A percentile compares a stretch with the other conserved stretches of the same genome.
phyloP scores from a whole-genome alignment of 164 flowering plant genomes.

The Saururus chinensis region DNA sequence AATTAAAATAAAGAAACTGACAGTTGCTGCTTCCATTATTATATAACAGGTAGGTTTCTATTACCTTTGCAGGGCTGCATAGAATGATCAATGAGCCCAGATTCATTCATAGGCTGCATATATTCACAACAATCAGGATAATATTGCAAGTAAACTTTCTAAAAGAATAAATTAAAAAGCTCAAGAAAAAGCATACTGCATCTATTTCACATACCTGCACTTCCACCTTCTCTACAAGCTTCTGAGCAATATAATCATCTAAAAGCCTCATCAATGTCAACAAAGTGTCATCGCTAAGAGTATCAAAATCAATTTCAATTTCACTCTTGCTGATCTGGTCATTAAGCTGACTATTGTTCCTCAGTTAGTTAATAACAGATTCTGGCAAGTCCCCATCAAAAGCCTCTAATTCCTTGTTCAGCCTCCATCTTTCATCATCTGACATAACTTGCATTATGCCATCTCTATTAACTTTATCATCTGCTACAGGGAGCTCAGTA shows the following conservation, averaged over 20 bases:
- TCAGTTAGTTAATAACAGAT: conserved; percentile 55
- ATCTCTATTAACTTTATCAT: conserved; percentile 23
- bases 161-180: background rate
- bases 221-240: conserved; percentile 31
- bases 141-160: background rate
- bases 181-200: conserved; percentile 20
- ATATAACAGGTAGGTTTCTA: no score
- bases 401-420: conserved; percentile 52
- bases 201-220: conserved; percentile 63
- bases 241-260: conserved; percentile 49
- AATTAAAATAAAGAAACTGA: no score
- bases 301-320: conserved; percentile 78
- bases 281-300: conserved; percentile 56
- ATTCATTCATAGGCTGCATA: conserved; percentile 46
- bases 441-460: conserved; percentile 35
- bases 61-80: conserved; percentile 53
- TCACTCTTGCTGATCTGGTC: conserved; percentile 54
- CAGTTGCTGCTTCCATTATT: no score
- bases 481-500: conserved; percentile 8
- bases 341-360: conserved; percentile 34
- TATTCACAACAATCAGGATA: background rate
- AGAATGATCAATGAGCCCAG: conserved; percentile 57
- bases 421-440: conserved; percentile 43
- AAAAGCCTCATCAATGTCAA: conserved; percentile 54
- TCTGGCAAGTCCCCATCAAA: conserved; percentile 52